Evolutionary conservation across 2,329 filamentous ascomycete species (phyloP), one percentile per base, ranked within the genome.

Genomic region (Aspergillus calidoustus): DNA sequence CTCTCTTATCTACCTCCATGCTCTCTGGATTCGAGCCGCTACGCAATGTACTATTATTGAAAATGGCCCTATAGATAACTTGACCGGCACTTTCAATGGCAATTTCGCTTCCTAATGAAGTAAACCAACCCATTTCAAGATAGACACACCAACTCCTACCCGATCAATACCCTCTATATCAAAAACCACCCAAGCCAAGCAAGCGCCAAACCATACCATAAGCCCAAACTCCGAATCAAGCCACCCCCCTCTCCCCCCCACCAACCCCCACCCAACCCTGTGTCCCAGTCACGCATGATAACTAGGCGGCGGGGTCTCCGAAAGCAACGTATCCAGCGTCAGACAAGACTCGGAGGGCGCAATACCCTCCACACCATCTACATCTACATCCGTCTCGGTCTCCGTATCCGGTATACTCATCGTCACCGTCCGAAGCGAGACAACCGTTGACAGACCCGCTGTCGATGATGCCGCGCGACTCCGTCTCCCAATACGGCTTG

Each of bases 351-450:
- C 34, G 13, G 34, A 41, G 31, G 65, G 64, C 34, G 68, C 25
- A 28, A 28, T 71, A 46, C 73, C 71, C 54, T 41, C 34, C 11
- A 41, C 15, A 11, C 73, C 71, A 51, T 41, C 34, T 15, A 41
- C 15, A 15, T 28, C 25, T 28, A 28, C 25, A 28, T 41, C 34
- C 11, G 13, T 4, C 11, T 41, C 34, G 8, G 34, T 41, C 3
- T 41, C 34, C 34, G 34, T 41, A 15, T 41, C 34, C 9, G 34
- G 11, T 41, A 71, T 64, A 48, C 68, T 74, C 49, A 72, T 63
- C 55, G 72, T 74, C 52, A 68, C 73, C 13, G 70, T 68, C 23
- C 66, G 59, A 23, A 70, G 66, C 31, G 71, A 74, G 28, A 68
- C 66, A 8, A 71, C 64, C n/a, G 69, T 70, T 38, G 69, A 68